Percentiles rank a stretch among this genome's conserved stretches.
phyloP scores from a whole-genome alignment of 257 asterid species.

The Capsicum pubescens region DNA sequence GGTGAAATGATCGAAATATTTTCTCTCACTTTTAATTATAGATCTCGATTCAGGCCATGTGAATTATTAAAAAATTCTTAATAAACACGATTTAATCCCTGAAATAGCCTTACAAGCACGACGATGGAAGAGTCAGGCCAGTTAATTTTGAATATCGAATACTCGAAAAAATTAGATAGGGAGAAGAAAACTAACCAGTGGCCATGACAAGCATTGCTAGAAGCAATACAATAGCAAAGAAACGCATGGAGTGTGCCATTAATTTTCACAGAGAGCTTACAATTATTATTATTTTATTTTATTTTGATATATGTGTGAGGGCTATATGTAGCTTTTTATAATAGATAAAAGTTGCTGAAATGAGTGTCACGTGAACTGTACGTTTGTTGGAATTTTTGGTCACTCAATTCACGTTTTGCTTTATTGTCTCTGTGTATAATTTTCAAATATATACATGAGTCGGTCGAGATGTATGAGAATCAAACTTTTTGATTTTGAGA shows the following conservation, averaged over 20 bases:
- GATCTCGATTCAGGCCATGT: neutral
- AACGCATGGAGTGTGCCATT: constrained; percentile 24
- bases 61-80: neutral
- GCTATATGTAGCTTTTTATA: neutral
- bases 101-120: no score
- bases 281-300: neutral
- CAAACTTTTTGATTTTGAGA: no score
- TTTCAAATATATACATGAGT: neutral
- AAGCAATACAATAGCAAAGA: neutral
- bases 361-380: neutral
- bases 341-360: neutral
- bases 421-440: neutral
- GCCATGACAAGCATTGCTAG: constrained; percentile 27
- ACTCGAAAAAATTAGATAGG: neutral
- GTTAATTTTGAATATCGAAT: neutral
- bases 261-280: neutral
- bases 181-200: constrained; percentile 1
- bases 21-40: neutral
- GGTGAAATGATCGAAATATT: neutral
- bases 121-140: neutral
- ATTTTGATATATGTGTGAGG: neutral
- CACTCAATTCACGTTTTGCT: neutral
- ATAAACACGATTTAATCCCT: no score
- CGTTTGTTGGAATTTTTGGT: neutral
- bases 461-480: no score